Evolutionary conservation across 116 monocot genomes (phyloP), one percentile per base, ranked within the genome.

Genomic region (Dioscorea cayenensis): DNA sequence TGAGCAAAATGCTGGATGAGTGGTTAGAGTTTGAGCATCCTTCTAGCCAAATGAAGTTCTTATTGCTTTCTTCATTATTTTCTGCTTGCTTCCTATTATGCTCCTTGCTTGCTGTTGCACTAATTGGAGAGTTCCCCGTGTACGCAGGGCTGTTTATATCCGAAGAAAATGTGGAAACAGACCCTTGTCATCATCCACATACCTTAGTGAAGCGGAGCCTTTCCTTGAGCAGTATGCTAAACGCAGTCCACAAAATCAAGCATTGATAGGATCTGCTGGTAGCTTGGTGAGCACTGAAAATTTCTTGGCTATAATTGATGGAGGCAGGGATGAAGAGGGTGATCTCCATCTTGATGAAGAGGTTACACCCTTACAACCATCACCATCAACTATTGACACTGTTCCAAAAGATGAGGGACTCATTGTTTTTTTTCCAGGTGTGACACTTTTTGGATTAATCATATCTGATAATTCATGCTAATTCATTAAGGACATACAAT

Each of bases 391-490:
- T 63, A 35, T 61, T 14, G 87, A 99, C 48, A 76, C 28, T 17
- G 85, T 99, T 71, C 75, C 76, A 8, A 88, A 99, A 84, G 74
- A 85, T 55, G 87, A 91, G 62, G 99, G 99, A 75, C 87, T 99
- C 69, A 87, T 99, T 79, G 79, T 99, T 14, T 99, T 99, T 66
- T 94, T 99, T 76, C 99, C 99, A 68, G 94, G 94, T 99, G 82
- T 16, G 55, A 55, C 55, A 55, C 55, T 55, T 55, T 51, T 51
- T 51, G 14, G 16, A 55, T 55, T 5, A 43, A 43, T 12, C 43
- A 43, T 43, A 43, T 43, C 43, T 43, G 43, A 43, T 43, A 9
- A 43, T 43, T 32, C 43, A 43, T 43, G 43, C 6, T 43, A 32
- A 32, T 32, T 32, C 32, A 32, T 32, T 32, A 32, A 32, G 32